Conservation (phyloP, 2,329 filamentous ascomycete genomes). For the Cercospora sojina region DNA sequence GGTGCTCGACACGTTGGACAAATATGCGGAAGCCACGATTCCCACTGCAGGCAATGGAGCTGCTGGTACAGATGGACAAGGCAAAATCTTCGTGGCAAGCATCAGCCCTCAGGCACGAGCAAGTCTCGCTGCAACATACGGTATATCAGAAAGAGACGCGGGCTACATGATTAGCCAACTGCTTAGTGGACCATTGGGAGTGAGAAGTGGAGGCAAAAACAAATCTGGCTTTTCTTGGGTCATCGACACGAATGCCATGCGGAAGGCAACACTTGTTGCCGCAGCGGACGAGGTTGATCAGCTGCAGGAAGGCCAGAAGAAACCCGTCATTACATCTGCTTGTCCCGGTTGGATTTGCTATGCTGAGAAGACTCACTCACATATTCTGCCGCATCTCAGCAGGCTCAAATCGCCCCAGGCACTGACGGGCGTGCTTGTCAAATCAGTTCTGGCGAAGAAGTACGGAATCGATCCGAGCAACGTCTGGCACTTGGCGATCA, state of each 20-base stretch:
- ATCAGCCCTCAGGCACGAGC: slow-evolving; percentile 89
- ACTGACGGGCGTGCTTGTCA: slow-evolving; percentile 82
- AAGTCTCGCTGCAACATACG: slow-evolving; percentile 81
- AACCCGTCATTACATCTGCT: slow-evolving; percentile 77
- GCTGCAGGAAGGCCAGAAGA: slow-evolving; percentile 44
- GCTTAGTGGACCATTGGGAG: slow-evolving; percentile 66
- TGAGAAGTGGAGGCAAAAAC: slow-evolving; percentile 68
- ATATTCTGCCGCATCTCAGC: slow-evolving; percentile 87
- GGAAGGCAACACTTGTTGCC: slow-evolving; percentile 75
- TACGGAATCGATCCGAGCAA: slow-evolving; percentile 71
- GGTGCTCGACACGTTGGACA: slow-evolving; percentile 78
- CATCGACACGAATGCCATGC: slow-evolving; percentile 80
- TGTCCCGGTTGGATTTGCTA: slow-evolving; percentile 99
- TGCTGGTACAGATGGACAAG: slow-evolving; percentile 38
- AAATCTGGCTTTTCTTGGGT: slow-evolving; percentile 84
- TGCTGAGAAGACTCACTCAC: slow-evolving; percentile 94
- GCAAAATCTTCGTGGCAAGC: slow-evolving; percentile 83
- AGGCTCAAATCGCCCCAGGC: slow-evolving; percentile 92
- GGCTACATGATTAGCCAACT: slow-evolving; percentile 81
- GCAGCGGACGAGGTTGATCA: slow-evolving; percentile 50
- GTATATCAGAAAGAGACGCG: slow-evolving; percentile 69
- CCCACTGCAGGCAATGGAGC: background rate
- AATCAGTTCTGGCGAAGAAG: slow-evolving; percentile 74
- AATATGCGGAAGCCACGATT: slow-evolving; percentile 40
- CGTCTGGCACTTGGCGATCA: slow-evolving; percentile 93